A percentile compares a stretch with the other conserved stretches of the same genome.
Evolutionary conservation across 116 monocot species (phyloP).

Genomic region (Posidonia oceanica): DNA sequence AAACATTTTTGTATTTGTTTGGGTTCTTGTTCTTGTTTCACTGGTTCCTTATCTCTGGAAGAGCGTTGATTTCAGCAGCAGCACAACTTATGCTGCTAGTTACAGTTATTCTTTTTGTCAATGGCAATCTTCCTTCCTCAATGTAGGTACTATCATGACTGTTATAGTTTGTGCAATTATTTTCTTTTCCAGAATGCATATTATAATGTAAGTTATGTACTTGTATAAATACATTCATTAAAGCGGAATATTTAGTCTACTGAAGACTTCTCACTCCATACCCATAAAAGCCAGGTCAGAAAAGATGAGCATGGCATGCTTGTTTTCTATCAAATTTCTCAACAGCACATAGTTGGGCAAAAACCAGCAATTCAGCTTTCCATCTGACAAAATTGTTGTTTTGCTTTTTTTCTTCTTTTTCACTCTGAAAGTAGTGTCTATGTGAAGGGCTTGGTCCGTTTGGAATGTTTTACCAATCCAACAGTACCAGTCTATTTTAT

Average conservation of each 20-base stretch:
- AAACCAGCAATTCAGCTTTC: too few relatives aligned
- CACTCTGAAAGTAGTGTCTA: background rate
- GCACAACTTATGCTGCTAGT: slow-evolving; percentile 51
- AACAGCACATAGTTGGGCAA: too few relatives aligned
- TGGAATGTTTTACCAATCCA: background rate
- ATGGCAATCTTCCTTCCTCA: slow-evolving; percentile 47
- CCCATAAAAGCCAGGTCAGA: too few relatives aligned
- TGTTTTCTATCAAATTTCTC: too few relatives aligned
- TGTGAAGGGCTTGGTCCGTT: background rate
- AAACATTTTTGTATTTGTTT: slow-evolving; percentile 48
- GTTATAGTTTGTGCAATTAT: background rate
- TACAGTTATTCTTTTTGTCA: slow-evolving; percentile 41
- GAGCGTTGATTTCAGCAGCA: slow-evolving; percentile 56
- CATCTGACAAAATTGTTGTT: background rate
- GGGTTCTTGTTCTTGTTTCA: slow-evolving; percentile 53
- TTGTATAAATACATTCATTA: too few relatives aligned
- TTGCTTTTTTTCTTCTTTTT: background rate
- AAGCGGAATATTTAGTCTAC: too few relatives aligned
- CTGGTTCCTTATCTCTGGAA: slow-evolving; percentile 79
- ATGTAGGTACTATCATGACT: slow-evolving; percentile 25
- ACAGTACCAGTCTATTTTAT: background rate
- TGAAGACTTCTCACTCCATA: too few relatives aligned
- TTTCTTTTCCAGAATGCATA: background rate
- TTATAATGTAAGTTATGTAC: background rate
- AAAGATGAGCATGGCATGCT: too few relatives aligned